Percentiles rank a stretch among this genome's conserved stretches.
These are phyloP conservation scores for Endogone sp. DNA, from an alignment of 192 early-diverging fungal genomes.

Conservation along the genomic window DNA sequence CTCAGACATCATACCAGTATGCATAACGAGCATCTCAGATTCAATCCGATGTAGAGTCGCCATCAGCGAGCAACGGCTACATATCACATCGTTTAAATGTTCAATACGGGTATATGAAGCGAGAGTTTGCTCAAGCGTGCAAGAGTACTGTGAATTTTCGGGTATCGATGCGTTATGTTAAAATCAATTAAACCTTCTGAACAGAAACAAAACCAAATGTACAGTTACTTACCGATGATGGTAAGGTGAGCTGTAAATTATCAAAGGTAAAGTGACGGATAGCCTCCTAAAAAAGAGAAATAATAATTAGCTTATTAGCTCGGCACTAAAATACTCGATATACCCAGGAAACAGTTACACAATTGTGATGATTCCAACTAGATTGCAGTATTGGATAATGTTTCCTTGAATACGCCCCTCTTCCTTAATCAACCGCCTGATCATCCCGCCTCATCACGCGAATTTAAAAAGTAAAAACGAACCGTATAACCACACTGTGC, in stretches of 20 bases:
- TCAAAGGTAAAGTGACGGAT: slow-evolving; percentile 81
- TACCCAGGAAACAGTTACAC: no score
- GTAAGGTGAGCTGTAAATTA: slow-evolving; percentile 69
- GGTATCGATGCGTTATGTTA: no score
- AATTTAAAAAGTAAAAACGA: slow-evolving; percentile 23
- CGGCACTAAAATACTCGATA: no score
- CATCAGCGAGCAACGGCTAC: slow-evolving; percentile 58
- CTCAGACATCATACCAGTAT: slow-evolving; percentile 2
- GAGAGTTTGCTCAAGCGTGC: slow-evolving; percentile 49
- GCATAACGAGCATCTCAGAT: slow-evolving; percentile 28
- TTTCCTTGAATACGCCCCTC: no score
- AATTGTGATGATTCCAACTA: no score
- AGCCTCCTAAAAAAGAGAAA: slow-evolving; percentile 42
- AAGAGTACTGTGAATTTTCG: slow-evolving; percentile 38
- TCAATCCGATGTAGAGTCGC: slow-evolving; percentile 36
- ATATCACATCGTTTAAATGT: slow-evolving; percentile 59
- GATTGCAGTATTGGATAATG: no score
- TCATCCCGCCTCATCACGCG: slow-evolving; percentile 3
- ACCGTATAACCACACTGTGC: slow-evolving; percentile 72
- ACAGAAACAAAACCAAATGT: no score
- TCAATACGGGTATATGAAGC: slow-evolving; percentile 55
- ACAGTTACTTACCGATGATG: slow-evolving; percentile 14
- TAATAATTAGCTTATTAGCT: no score
- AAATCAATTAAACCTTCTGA: no score
- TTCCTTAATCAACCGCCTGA: no score